Evolutionary conservation across 352 stramenopile genomes (phyloP).

Genomic region (Elongisporangium undulatum): DNA sequence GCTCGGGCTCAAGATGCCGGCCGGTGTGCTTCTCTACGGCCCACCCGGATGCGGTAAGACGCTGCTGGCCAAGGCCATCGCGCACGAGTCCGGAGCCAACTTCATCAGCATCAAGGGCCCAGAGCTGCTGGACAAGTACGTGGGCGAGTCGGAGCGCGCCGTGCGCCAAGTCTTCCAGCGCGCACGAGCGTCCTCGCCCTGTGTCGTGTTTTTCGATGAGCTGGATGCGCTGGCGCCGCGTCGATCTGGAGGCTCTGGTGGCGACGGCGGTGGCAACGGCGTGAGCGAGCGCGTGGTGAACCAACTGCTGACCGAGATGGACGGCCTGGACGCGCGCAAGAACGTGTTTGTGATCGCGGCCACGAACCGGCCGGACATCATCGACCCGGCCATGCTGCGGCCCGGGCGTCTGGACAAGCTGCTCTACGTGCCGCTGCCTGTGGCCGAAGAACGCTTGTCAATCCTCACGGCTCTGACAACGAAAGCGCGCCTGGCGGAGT

Average conservation of each 20-base stretch:
- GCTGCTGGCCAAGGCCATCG: conserved; percentile 98
- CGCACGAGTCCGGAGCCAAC: conserved; percentile 97
- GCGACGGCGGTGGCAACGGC: conserved; percentile 73
- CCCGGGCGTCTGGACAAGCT: conserved; percentile 98
- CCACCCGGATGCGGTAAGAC: conserved; percentile 98
- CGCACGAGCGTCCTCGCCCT: conserved; percentile 96
- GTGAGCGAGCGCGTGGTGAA: conserved; percentile 96
- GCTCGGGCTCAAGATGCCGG: conserved; percentile 95
- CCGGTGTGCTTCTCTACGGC: conserved; percentile 97
- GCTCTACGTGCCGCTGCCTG: conserved; percentile 97
- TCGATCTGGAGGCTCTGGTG: conserved; percentile 59
- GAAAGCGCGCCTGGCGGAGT: conserved; percentile 55
- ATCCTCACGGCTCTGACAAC: conserved; percentile 93
- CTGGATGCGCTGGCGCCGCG: conserved; percentile 97
- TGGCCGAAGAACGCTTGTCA: conserved; percentile 51
- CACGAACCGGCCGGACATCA: conserved; percentile 97
- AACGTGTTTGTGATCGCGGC: conserved; percentile 97
- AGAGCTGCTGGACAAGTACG: conserved; percentile 99
- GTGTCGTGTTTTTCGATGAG: conserved; percentile 99
- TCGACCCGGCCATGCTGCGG: conserved; percentile 98
- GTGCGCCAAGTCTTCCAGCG: conserved; percentile 97
- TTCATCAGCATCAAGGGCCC: conserved; percentile 99
- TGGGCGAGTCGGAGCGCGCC: conserved; percentile 96
- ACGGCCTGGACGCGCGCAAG: conserved; percentile 94
- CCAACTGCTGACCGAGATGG: conserved; percentile 99